Percentiles rank a stretch among this genome's conserved stretches.
phyloP scores from a whole-genome alignment of 257 asterid species.

The Lavandula angustifolia region DNA sequence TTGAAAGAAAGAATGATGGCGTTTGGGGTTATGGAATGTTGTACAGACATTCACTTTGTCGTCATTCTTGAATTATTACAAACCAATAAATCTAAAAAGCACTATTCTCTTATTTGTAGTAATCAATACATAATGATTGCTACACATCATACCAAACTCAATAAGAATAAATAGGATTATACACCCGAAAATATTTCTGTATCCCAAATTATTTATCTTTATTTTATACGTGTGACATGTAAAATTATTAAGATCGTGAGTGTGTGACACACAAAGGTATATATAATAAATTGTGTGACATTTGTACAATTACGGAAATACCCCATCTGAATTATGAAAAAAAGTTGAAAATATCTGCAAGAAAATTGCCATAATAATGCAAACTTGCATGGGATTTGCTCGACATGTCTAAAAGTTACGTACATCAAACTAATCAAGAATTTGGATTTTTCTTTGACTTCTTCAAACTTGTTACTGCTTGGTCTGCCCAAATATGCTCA shows the following conservation, averaged over 20 bases:
- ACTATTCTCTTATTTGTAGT: conserved; percentile 22
- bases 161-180: too few relatives aligned
- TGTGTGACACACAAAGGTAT: too few relatives aligned
- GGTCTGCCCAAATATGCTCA: too few relatives aligned
- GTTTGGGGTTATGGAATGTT: conserved; percentile 53
- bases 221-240: too few relatives aligned
- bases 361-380: too few relatives aligned
- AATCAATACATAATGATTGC: conserved; percentile 32
- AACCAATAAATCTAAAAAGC: conserved; percentile 36
- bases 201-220: too few relatives aligned
- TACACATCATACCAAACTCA: conserved; percentile 11
- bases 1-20: conserved; percentile 19
- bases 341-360: not conserved
- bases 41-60: conserved; percentile 42
- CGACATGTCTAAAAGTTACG: not conserved
- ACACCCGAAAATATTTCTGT: too few relatives aligned
- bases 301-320: too few relatives aligned
- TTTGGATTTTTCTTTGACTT: not conserved
- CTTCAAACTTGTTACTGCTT: not conserved
- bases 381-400: not conserved
- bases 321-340: not conserved
- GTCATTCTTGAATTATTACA: conserved; percentile 27
- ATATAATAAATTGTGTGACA: too few relatives aligned
- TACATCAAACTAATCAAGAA: conserved; percentile 4
- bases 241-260: too few relatives aligned